Percentiles rank a stretch among this genome's conserved stretches.
Evolutionary conservation across 495 filamentous ascomycete genomes (phyloP).

Genomic region (Schizothecium vesticola): DNA sequence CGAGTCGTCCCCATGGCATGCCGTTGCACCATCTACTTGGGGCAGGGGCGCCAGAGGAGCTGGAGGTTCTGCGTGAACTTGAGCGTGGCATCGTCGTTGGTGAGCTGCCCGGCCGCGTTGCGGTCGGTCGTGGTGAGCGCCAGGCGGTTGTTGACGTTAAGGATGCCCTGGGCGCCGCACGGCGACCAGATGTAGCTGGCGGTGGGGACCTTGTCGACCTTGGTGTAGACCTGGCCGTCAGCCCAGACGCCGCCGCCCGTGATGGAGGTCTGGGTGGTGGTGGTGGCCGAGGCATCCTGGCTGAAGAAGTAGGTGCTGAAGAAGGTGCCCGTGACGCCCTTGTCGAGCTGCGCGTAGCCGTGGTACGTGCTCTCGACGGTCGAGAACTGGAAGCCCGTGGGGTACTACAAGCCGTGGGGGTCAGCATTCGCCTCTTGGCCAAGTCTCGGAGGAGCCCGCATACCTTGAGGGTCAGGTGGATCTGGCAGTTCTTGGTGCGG

Average conservation of each 20-base stretch:
- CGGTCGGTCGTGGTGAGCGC: slow-evolving; percentile 42
- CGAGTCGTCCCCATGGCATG: background rate
- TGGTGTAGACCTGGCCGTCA: slow-evolving; percentile 52
- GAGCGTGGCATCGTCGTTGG: slow-evolving; percentile 53
- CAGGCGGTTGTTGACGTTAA: slow-evolving; percentile 58
- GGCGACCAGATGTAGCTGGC: slow-evolving; percentile 52
- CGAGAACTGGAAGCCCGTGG: slow-evolving; percentile 54
- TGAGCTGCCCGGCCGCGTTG: slow-evolving; percentile 42
- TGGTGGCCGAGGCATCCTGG: slow-evolving; percentile 42
- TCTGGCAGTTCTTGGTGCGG: slow-evolving; percentile 56
- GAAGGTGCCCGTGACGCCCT: slow-evolving; percentile 50
- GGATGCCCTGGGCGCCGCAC: slow-evolving; percentile 50
- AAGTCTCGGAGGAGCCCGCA: background rate
- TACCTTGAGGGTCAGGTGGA: slow-evolving; percentile 49
- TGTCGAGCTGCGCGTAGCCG: slow-evolving; percentile 50
- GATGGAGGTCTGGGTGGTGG: slow-evolving; percentile 48
- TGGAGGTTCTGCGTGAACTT: slow-evolving; percentile 52
- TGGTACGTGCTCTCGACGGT: slow-evolving; percentile 52
- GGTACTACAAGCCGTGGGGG: slow-evolving; percentile 32
- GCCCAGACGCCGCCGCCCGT: slow-evolving; percentile 42
- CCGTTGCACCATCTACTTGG: slow-evolving; percentile 14
- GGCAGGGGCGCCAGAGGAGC: slow-evolving; percentile 47
- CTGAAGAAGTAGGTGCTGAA: slow-evolving; percentile 56
- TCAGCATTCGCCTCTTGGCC: background rate
- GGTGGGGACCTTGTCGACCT: slow-evolving; percentile 48